Percentiles rank a stretch among this genome's conserved stretches.
These are phyloP conservation scores for Blastobotrys muscicola DNA, from an alignment of 805 yeast genomes.

Conservation along the genomic window DNA sequence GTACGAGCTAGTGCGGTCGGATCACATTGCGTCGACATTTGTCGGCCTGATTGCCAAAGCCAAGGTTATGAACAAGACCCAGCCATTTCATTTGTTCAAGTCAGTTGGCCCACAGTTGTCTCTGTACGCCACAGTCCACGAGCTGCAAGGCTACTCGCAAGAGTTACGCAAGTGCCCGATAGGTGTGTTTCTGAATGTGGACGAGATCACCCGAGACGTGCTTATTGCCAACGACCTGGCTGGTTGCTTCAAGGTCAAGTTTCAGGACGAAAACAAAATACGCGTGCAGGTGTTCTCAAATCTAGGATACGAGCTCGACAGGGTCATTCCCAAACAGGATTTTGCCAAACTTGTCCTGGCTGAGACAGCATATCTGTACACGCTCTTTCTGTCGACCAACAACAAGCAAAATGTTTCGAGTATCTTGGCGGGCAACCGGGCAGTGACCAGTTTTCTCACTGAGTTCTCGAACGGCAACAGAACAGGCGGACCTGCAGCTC, in stretches of 20 bases:
- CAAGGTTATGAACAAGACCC: constrained; percentile 60
- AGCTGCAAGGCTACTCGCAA: constrained; percentile 24
- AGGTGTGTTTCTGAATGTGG: constrained; percentile 55
- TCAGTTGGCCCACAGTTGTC: constrained; percentile 25
- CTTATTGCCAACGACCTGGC: constrained; percentile 33
- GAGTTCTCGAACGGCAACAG: constrained; percentile 17
- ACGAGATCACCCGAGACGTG: constrained; percentile 28
- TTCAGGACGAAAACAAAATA: constrained; percentile 27
- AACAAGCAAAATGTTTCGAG: constrained; percentile 25
- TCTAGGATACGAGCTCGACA: constrained; percentile 15
- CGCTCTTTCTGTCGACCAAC: constrained; percentile 28
- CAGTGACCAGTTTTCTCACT: constrained; percentile 15
- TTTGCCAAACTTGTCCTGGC: constrained; percentile 31
- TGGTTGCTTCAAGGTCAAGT: constrained; percentile 41
- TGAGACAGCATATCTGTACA: constrained; percentile 31
- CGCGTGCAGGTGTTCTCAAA: constrained; percentile 17
- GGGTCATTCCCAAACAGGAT: constrained; percentile 24
- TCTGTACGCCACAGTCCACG: constrained; percentile 30
- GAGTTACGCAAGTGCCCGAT: constrained; percentile 44
- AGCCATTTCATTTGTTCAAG: constrained; percentile 80
- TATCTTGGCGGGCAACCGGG: constrained; percentile 26
- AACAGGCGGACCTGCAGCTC: too few relatives aligned
- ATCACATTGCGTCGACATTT: constrained; percentile 31
- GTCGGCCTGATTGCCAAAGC: constrained; percentile 58
- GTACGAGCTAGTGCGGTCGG: constrained; percentile 20